Percentiles rank a stretch among this genome's conserved stretches.
Conservation (phyloP, 306 rosid species). For the Cucumis hystrix region DNA sequence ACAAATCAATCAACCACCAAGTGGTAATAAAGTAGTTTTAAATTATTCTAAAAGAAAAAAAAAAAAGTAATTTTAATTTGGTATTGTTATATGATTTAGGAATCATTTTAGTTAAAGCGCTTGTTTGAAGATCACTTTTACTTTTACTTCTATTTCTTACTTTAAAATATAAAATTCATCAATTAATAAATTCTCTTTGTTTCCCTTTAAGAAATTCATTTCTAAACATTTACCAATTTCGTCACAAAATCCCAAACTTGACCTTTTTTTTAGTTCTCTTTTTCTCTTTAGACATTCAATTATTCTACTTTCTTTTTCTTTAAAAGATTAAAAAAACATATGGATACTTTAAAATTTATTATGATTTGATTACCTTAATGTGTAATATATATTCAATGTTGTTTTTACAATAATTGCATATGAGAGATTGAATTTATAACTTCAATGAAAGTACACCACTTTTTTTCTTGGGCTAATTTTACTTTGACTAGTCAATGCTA, state of each 20-base stretch:
- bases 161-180: not conserved
- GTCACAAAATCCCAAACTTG: not conserved
- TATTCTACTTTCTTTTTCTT: too few species aligned
- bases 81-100: not conserved
- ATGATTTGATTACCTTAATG: too few species aligned
- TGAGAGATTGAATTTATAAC: too few species aligned
- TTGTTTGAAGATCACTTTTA: not conserved
- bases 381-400: too few species aligned
- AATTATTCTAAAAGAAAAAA: not conserved
- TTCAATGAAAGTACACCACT: too few species aligned
- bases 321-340: too few species aligned
- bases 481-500: too few species aligned
- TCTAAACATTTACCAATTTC: not conserved
- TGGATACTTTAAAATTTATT: too few species aligned
- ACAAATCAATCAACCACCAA: not conserved
- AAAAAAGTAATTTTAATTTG: not conserved
- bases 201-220: not conserved
- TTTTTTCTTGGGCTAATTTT: too few species aligned
- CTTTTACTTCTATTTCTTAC: not conserved
- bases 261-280: too few species aligned
- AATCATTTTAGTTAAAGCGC: not conserved
- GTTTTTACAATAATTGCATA: too few species aligned
- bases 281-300: too few species aligned
- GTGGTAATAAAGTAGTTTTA: not conserved
- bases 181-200: not conserved